These are phyloP conservation scores for Aspergillus leporis DNA, from an alignment of 495 filamentous ascomycete species.

Conservation along the genomic window DNA sequence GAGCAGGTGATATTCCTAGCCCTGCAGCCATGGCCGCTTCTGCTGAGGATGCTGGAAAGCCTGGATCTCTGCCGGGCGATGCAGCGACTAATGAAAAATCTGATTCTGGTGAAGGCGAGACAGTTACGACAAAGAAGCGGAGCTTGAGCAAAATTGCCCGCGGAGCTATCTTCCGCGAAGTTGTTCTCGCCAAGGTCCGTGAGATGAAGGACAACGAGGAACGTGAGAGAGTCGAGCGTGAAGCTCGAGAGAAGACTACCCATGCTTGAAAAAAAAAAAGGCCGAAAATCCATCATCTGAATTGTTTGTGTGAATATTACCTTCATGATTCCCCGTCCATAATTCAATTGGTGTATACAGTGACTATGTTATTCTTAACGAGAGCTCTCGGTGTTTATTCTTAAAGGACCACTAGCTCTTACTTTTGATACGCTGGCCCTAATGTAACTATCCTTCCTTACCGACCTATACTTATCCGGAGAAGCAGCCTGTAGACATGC, in stretches of 20 bases:
- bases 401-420: not conserved
- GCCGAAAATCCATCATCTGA: constrained; percentile 14
- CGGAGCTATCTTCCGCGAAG: constrained; percentile 92
- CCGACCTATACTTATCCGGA: too few relatives aligned
- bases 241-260: constrained; percentile 43
- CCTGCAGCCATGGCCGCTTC: constrained; percentile 42
- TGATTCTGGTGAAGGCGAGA: constrained; percentile 21
- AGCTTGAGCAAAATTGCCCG: constrained; percentile 76
- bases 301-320: constrained; percentile 22
- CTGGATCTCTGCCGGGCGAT: constrained; percentile 1
- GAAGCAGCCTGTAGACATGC: not conserved
- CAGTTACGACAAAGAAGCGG: constrained; percentile 53
- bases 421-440: too few relatives aligned
- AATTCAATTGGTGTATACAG: constrained; percentile 14
- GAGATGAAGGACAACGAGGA: constrained; percentile 90
- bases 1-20: constrained; percentile 60
- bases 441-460: too few relatives aligned
- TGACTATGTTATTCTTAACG: not conserved
- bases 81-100: not conserved
- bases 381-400: not conserved
- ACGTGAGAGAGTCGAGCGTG: constrained; percentile 62
- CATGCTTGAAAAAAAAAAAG: constrained; percentile 23
- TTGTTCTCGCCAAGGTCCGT: constrained; percentile 94
- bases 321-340: constrained; percentile 31
- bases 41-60: constrained; percentile 5